Conservation (phyloP, 768 basidiomycete genomes). For the Kondoa subrosea region DNA sequence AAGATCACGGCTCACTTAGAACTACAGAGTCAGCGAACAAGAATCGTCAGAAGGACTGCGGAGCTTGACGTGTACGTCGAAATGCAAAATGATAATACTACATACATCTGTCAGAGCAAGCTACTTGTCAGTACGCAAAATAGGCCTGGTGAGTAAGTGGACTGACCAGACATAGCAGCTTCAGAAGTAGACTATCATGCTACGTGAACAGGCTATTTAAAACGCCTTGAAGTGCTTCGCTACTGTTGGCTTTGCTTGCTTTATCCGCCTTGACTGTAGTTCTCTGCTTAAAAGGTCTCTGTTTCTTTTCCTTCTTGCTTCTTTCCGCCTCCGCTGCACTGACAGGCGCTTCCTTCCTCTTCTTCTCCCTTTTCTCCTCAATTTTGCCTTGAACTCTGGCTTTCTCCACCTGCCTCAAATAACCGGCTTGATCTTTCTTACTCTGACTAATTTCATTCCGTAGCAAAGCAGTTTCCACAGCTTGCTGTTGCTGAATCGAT, state of each 20-base stretch:
- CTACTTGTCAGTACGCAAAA: too few species aligned
- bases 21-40: too few species aligned
- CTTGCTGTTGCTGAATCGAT: constrained; percentile 64
- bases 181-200: too few species aligned
- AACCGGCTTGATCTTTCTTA: constrained; percentile 71
- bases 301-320: constrained; percentile 6
- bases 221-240: constrained; percentile 13
- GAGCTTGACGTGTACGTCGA: too few species aligned
- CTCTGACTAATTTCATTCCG: constrained; percentile 82
- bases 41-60: too few species aligned
- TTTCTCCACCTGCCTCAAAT: constrained; percentile 82
- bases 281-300: constrained; percentile 13
- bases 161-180: too few species aligned
- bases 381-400: constrained; percentile 43
- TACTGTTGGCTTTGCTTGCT: constrained; percentile 7
- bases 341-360: neutral
- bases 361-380: constrained; percentile 21
- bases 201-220: constrained; percentile 20
- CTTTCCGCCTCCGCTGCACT: constrained; percentile 1
- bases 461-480: constrained; percentile 47
- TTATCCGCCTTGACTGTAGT: constrained; percentile 2
- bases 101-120: too few species aligned
- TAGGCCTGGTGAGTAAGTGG: too few species aligned
- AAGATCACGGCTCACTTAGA: too few species aligned
- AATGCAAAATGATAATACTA: too few species aligned